Conservation (phyloP, 1,284 basidiomycete species). For the Takashimella tepidaria region DNA sequence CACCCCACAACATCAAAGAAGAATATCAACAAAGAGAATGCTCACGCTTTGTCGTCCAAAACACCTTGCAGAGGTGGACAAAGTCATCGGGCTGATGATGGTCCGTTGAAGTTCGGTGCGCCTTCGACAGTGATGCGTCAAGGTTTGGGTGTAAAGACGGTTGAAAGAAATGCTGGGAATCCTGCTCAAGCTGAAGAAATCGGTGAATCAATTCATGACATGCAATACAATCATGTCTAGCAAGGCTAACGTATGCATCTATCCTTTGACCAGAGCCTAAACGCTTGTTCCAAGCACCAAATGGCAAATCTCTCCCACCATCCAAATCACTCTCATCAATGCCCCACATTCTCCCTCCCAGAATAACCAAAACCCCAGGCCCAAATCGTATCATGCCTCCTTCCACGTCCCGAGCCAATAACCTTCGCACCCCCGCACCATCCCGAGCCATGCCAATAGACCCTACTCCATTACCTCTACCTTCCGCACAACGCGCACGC, state of each 20-base stretch:
- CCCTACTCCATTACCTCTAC: conserved; percentile 32
- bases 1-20: background rate
- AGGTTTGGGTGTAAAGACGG: conserved; percentile 10
- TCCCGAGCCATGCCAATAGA: conserved; percentile 1
- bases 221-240: background rate
- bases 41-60: background rate
- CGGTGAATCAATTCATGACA: conserved; percentile 1
- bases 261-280: conserved; percentile 12
- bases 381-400: background rate
- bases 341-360: background rate
- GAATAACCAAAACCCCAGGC: background rate
- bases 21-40: background rate
- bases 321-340: conserved; percentile 2
- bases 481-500: conserved; percentile 33
- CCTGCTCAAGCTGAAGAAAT: conserved; percentile 8
- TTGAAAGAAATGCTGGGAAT: conserved; percentile 12
- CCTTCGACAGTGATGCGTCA: background rate
- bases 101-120: background rate
- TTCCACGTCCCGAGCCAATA: background rate
- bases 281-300: conserved; percentile 12
- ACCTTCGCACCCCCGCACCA: conserved; percentile 12
- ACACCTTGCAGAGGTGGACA: background rate
- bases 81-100: background rate
- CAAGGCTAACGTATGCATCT: no score
- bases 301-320: conserved; percentile 1